Evolutionary conservation across 2,329 filamentous ascomycete species (phyloP).

Genomic region (Fusarium nematophilum): DNA sequence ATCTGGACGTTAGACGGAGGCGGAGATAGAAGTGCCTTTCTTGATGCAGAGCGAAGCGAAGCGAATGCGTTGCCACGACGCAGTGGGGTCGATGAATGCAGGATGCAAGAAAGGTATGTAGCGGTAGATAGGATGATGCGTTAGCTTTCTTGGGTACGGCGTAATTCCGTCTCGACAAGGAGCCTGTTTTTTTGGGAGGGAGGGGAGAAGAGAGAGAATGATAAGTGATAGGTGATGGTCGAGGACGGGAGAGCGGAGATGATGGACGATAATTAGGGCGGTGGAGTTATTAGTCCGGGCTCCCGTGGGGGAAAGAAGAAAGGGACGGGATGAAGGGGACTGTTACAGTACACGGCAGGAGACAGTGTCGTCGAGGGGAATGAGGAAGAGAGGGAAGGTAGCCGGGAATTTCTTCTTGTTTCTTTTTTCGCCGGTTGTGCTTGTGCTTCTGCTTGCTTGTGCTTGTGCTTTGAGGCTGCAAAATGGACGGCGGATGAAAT

Average conservation of each 20-base stretch:
- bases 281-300: slow-evolving; percentile 15
- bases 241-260: neutral
- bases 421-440: neutral
- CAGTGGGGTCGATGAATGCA: slow-evolving; percentile 40
- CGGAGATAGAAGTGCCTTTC: neutral
- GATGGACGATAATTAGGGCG: slow-evolving; percentile 6
- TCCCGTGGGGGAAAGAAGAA: neutral
- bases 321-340: neutral
- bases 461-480: slow-evolving; percentile 20
- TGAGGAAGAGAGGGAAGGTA: slow-evolving; percentile 8
- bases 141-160: slow-evolving; percentile 28
- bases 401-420: neutral
- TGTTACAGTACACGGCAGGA: slow-evolving; percentile 1
- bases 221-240: slow-evolving; percentile 28
- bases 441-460: slow-evolving; percentile 11
- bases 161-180: slow-evolving; percentile 25
- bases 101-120: slow-evolving; percentile 33
- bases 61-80: slow-evolving; percentile 38
- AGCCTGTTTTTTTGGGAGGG: slow-evolving; percentile 1
- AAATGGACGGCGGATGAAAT: slow-evolving; percentile 15
- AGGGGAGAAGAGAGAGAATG: slow-evolving; percentile 7
- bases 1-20: neutral
- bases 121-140: slow-evolving; percentile 18
- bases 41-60: slow-evolving; percentile 24
- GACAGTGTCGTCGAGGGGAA: neutral